A percentile compares a stretch with the other conserved stretches of the same genome.
phyloP scores from a whole-genome alignment of 495 filamentous ascomycete genomes.

The Lasiosphaeria ovina region DNA sequence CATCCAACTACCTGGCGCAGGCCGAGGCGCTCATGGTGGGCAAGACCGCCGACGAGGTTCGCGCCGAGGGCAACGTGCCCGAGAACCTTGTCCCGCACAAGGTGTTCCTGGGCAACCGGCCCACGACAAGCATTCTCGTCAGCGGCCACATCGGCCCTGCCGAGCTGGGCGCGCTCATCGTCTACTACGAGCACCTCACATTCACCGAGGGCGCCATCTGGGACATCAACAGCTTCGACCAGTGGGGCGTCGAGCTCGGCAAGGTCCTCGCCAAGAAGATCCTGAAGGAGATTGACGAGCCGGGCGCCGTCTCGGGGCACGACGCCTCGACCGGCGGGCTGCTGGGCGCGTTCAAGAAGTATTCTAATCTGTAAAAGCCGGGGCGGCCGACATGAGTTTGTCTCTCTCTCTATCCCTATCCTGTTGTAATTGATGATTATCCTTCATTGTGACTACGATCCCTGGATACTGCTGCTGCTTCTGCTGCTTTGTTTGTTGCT shows the following conservation, averaged over 20 bases:
- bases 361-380: constrained; percentile 12
- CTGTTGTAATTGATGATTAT: no score
- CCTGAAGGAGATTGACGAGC: constrained; percentile 72
- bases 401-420: no score
- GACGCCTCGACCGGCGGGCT: constrained; percentile 86
- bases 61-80: constrained; percentile 74
- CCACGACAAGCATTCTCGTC: constrained; percentile 91
- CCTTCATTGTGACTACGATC: no score
- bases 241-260: constrained; percentile 98
- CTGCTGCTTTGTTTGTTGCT: no score
- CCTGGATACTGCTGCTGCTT: no score
- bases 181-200: constrained; percentile 97
- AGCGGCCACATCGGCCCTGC: constrained; percentile 86
- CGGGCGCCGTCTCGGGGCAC: constrained; percentile 65
- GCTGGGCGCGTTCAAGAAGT: constrained; percentile 75
- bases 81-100: constrained; percentile 92
- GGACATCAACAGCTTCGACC: constrained; percentile 99
- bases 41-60: constrained; percentile 87
- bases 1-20: constrained; percentile 97
- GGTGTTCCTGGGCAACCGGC: constrained; percentile 96
- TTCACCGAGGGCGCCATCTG: constrained; percentile 97
- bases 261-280: constrained; percentile 95
- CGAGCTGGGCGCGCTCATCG: constrained; percentile 91
- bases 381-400: no score
- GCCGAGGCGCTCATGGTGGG: constrained; percentile 98